Percentiles rank a stretch among this genome's conserved stretches.
These are phyloP conservation scores for Fusarium nematophilum DNA, from an alignment of 2,329 filamentous ascomycete species.

Conservation along the genomic window DNA sequence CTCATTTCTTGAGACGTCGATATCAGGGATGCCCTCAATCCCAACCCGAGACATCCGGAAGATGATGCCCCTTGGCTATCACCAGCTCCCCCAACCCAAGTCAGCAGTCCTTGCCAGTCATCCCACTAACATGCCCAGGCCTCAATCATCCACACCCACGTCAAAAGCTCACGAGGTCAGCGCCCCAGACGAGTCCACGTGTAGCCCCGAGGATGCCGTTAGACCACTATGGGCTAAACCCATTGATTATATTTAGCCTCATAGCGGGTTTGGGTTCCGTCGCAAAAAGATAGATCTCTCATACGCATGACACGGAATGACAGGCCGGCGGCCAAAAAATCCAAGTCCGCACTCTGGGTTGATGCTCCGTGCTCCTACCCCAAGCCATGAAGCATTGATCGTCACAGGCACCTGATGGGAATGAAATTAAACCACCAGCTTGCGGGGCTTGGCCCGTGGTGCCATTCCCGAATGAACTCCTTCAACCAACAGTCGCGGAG, in stretches of 20 bases:
- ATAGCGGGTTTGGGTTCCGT: not conserved
- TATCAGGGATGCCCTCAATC: not conserved
- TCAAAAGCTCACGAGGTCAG: conserved; percentile 22
- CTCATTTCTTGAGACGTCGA: not conserved
- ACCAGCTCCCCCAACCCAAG: not conserved
- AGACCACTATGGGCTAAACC: conserved; percentile 10
- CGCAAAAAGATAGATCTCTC: too few species aligned
- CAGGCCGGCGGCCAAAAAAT: too few species aligned
- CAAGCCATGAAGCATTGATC: not conserved
- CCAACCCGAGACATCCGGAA: conserved; percentile 28
- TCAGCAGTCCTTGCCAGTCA: conserved; percentile 1
- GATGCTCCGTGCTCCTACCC: not conserved
- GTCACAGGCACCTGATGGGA: not conserved
- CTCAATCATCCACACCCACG: conserved; percentile 8
- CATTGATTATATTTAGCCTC: not conserved
- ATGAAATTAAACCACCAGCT: too few species aligned
- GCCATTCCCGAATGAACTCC: too few species aligned
- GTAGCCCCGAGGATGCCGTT: conserved; percentile 21
- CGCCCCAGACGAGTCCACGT: conserved; percentile 23
- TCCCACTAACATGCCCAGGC: conserved; percentile 5
- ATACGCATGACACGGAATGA: too few species aligned
- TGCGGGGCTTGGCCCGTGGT: too few species aligned
- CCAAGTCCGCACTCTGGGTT: too few species aligned
- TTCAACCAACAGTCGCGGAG: not conserved
- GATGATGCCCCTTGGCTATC: not conserved